A percentile compares a stretch with the other conserved stretches of the same genome.
Conservation (phyloP, 2,329 filamentous ascomycete genomes). For the Calonectria crousiana region DNA sequence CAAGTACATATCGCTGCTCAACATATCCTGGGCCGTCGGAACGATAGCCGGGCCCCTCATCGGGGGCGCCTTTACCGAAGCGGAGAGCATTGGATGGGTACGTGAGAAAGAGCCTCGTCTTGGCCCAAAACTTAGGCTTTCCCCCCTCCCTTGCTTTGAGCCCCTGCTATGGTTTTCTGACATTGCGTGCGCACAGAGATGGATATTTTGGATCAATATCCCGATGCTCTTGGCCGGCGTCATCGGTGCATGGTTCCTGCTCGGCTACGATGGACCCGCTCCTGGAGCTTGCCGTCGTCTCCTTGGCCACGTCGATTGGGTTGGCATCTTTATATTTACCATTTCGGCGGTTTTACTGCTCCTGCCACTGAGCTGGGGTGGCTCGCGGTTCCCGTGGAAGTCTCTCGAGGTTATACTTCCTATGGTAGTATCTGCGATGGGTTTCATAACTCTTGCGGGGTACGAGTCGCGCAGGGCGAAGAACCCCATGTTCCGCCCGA, state of each 20-base stretch:
- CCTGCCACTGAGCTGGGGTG: slow-evolving; percentile 32
- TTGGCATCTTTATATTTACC: slow-evolving; percentile 70
- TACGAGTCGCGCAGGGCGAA: slow-evolving; percentile 31
- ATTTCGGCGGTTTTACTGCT: slow-evolving; percentile 32
- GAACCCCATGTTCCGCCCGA: slow-evolving; percentile 41
- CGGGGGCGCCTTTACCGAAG: slow-evolving; percentile 38
- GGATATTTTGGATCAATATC: slow-evolving; percentile 53
- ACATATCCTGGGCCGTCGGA: slow-evolving; percentile 66
- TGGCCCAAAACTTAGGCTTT: background rate
- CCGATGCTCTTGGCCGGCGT: slow-evolving; percentile 45
- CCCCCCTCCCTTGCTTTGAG: too few species aligned
- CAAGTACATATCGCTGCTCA: slow-evolving; percentile 53
- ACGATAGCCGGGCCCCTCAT: slow-evolving; percentile 53
- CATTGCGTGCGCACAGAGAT: slow-evolving; percentile 38
- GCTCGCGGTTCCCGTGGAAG: slow-evolving; percentile 35
- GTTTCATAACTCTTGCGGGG: slow-evolving; percentile 51
- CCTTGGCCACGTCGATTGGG: slow-evolving; percentile 66
- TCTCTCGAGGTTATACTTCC: slow-evolving; percentile 64
- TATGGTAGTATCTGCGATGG: slow-evolving; percentile 64
- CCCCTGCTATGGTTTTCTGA: background rate
- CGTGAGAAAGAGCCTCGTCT: background rate
- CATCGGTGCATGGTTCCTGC: slow-evolving; percentile 40
- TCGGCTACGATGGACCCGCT: slow-evolving; percentile 40
- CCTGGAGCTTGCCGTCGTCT: slow-evolving; percentile 4
- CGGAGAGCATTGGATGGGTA: slow-evolving; percentile 39